These are phyloP conservation scores for Stachybotrys elegans DNA, from an alignment of 2,329 filamentous ascomycete genomes.

Conservation along the genomic window DNA sequence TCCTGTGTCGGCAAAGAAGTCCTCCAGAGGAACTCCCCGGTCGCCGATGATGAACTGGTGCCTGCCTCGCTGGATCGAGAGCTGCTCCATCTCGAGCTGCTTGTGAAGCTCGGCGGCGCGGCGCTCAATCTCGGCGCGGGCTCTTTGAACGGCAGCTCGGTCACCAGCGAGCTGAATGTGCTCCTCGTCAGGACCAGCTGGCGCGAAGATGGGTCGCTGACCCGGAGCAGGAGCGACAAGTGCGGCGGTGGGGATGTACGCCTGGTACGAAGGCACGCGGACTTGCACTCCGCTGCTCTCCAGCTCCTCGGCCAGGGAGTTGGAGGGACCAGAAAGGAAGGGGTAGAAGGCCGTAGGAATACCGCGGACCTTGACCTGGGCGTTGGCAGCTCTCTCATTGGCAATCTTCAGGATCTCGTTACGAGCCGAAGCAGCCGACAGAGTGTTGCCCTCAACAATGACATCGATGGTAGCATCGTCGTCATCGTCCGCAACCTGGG, in stretches of 20 bases:
- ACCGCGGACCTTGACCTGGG: slow-evolving; percentile 74
- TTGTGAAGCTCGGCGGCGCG: slow-evolving; percentile 70
- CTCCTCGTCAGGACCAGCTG: slow-evolving; percentile 62
- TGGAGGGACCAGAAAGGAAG: slow-evolving; percentile 81
- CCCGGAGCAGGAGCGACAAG: slow-evolving; percentile 58
- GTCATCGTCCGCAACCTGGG: slow-evolving; percentile 51
- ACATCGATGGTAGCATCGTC: slow-evolving; percentile 84
- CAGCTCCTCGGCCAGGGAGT: slow-evolving; percentile 60
- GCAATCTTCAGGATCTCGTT: slow-evolving; percentile 84
- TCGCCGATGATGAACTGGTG: slow-evolving; percentile 95
- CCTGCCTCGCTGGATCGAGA: slow-evolving; percentile 76
- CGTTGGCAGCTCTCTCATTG: slow-evolving; percentile 75
- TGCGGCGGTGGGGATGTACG: slow-evolving; percentile 65
- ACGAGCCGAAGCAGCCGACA: slow-evolving; percentile 78
- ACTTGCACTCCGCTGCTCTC: slow-evolving; percentile 76
- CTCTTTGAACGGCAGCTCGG: slow-evolving; percentile 73
- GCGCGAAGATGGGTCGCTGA: slow-evolving; percentile 63
- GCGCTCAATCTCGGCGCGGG: slow-evolving; percentile 74
- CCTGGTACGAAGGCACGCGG: slow-evolving; percentile 76
- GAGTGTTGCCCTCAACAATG: slow-evolving; percentile 82
- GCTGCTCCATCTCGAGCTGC: slow-evolving; percentile 71
- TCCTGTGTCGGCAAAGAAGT: slow-evolving; percentile 87
- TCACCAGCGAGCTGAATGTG: slow-evolving; percentile 86
- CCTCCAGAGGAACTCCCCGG: slow-evolving; percentile 70
- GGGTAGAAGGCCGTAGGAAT: slow-evolving; percentile 92